These are phyloP conservation scores for Musa troglodytarum DNA, from an alignment of 176 grass and related monocot genomes.

Conservation along the genomic window DNA sequence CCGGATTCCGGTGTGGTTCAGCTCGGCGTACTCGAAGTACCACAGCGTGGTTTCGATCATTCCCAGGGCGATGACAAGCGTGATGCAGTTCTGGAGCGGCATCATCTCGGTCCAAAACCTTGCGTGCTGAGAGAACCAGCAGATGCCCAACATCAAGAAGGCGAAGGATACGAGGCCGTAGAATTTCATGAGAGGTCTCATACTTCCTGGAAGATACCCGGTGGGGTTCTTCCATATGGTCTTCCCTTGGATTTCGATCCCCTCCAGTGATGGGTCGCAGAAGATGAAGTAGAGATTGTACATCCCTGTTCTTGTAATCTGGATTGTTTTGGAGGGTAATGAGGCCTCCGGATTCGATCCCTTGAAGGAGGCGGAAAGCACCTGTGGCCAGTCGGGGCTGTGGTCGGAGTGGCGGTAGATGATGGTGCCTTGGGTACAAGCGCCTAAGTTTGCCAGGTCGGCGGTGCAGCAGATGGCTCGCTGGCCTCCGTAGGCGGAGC, in stretches of 20 bases:
- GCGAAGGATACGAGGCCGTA: slow-evolving; percentile 8
- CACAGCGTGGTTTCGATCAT: slow-evolving; percentile 10
- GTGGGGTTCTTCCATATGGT: slow-evolving; percentile 13
- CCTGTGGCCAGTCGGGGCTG: slow-evolving; percentile 4
- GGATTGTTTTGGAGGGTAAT: slow-evolving; percentile 4
- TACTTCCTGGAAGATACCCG: slow-evolving; percentile 9
- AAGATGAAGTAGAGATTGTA: slow-evolving; percentile 8
- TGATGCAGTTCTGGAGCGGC: slow-evolving; percentile 10
- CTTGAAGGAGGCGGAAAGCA: neutral
- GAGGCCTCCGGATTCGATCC: neutral
- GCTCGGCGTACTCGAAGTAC: slow-evolving; percentile 9
- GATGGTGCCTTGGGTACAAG: slow-evolving; percentile 1
- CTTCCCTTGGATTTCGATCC: slow-evolving; percentile 6
- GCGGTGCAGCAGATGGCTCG: slow-evolving; percentile 7
- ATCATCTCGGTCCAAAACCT: slow-evolving; percentile 10
- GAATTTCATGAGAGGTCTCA: slow-evolving; percentile 8
- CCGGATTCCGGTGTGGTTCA: slow-evolving; percentile 7
- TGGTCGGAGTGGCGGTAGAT: slow-evolving; percentile 1
- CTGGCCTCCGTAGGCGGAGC: slow-evolving; percentile 12
- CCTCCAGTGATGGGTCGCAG: slow-evolving; percentile 9
- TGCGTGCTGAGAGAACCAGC: slow-evolving; percentile 7
- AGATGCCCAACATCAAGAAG: neutral
- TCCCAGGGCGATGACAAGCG: slow-evolving; percentile 5
- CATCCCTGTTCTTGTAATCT: slow-evolving; percentile 4
- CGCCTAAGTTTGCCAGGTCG: slow-evolving; percentile 5